Evolutionary conservation across 2,329 filamentous ascomycete genomes (phyloP).

Genomic region (Capronia coronata): DNA sequence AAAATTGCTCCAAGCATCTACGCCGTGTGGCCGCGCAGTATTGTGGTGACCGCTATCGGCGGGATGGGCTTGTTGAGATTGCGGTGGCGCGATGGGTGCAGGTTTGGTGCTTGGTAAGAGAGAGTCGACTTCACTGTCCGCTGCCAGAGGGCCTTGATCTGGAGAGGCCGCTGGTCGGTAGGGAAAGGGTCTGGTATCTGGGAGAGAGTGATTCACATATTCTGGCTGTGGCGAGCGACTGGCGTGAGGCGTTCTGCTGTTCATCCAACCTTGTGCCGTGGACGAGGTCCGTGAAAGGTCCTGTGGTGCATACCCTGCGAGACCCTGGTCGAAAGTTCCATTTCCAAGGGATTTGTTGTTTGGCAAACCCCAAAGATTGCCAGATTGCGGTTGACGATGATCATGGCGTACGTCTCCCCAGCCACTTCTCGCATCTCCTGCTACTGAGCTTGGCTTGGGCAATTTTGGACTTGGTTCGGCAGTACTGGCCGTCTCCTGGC

Average conservation of each 20-base stretch:
- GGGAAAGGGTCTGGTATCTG: conserved; percentile 32
- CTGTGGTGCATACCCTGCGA: conserved; percentile 44
- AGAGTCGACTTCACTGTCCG: conserved; percentile 33
- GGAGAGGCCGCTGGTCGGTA: conserved; percentile 33
- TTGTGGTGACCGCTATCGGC: conserved; percentile 22
- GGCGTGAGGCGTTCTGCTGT: conserved; percentile 26
- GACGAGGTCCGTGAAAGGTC: conserved; percentile 41
- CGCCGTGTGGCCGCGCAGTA: conserved; percentile 31
- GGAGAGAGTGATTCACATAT: conserved; percentile 28
- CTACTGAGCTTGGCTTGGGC: conserved; percentile 19
- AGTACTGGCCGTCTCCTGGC: conserved; percentile 6
- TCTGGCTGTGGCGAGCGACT: conserved; percentile 27
- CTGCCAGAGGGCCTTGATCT: conserved; percentile 34
- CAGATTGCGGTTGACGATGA: conserved; percentile 33
- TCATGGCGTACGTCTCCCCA: conserved; percentile 31
- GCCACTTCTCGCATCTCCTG: conserved; percentile 22
- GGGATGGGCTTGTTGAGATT: conserved; percentile 30
- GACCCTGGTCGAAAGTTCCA: conserved; percentile 54
- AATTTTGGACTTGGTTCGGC: conserved; percentile 23
- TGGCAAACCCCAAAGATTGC: conserved; percentile 55
- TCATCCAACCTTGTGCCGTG: conserved; percentile 33
- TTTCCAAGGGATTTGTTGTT: conserved; percentile 56
- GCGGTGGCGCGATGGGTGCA: conserved; percentile 44
- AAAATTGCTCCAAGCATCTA: conserved; percentile 42
- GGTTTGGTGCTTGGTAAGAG: conserved; percentile 39